Base-by-base conservation (phyloP, 148 eudicot species). In the Dysphania ambrosioides region DNA sequence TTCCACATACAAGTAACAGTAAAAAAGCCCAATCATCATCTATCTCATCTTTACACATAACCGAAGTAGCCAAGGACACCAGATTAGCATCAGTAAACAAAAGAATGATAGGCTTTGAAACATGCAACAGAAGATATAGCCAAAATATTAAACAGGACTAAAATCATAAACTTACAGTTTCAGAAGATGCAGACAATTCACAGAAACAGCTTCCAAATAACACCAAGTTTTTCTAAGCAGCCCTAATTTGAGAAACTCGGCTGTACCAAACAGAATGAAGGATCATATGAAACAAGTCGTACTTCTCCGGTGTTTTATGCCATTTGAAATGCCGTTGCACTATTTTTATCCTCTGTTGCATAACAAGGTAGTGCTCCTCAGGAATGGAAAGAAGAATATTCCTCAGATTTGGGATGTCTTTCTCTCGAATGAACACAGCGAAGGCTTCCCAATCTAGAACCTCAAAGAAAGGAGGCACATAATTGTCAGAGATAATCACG, bases 181-280 rank as follows among this genome's bases (percentile, higher is more conserved):
- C 16, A 0, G 13, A 40, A 36, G 47, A n/a, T 66, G 29, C 30
- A 8, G 15, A 12, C 70, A 36, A 38, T 29, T 66, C 58, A 47
- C 27, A 42, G 72, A 58, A 26, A 15, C 18, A n/a, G 73, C 29
- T 31, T 71, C 1, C 60, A 47, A 8, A 4, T n/a, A n/a, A 9
- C 26, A 21, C 16, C 40, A 7, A 70, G 5, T 26, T 9, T 15
- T 44, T 69, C 41, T 69, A 69, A 65, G 32, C 44, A 30, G 71
- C 63, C 73, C 62, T 73, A 29, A 80, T 66, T 73, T 85, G 87
- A 26, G 84, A 83, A 72, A 92, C 71, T 75, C 90, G 85, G 79
- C 74, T 92, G 73, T 82, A 88, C 97, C 97, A 90, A 65, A 92
- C 75, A 16, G 95, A 92, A 78, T 92, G 97, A 85, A 92, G 97